Conservation (phyloP, 805 yeast genomes). For the Pichia scutulata region DNA sequence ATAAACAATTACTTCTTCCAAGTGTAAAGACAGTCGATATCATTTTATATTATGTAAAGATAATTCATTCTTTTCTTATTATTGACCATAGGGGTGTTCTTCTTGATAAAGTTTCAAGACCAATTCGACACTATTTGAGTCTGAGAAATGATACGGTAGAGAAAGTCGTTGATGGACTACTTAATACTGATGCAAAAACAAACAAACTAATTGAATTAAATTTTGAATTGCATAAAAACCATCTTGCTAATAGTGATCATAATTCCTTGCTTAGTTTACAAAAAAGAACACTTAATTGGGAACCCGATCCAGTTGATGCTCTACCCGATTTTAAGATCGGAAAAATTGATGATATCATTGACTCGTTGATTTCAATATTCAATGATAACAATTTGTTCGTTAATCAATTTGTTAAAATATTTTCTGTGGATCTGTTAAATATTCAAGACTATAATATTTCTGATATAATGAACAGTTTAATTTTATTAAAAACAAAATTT, state of each 20-base stretch:
- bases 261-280: constrained; percentile 10
- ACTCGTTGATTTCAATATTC: constrained; percentile 61
- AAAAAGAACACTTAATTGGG: constrained; percentile 45
- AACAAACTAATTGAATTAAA: constrained; percentile 44
- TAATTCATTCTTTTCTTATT: constrained; percentile 61
- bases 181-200: constrained; percentile 38
- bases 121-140: constrained; percentile 63
- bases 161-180: constrained; percentile 62
- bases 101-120: constrained; percentile 68
- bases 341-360: constrained; percentile 59
- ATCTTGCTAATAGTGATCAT: background rate
- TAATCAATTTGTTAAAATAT: constrained; percentile 52
- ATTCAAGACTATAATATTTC: constrained; percentile 33
- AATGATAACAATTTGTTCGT: constrained; percentile 63
- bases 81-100: constrained; percentile 87
- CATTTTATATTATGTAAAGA: constrained; percentile 57
- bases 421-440: constrained; percentile 49
- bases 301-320: constrained; percentile 85
- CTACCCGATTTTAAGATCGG: constrained; percentile 71
- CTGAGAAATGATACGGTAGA: constrained; percentile 67
- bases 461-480: constrained; percentile 37
- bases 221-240: constrained; percentile 36
- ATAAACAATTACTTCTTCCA: constrained; percentile 54
- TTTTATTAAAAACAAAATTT: constrained; percentile 39
- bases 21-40: constrained; percentile 75